phyloP scores from a whole-genome alignment of 352 stramenopile species.

The Globisporangium heterothallicum region DNA sequence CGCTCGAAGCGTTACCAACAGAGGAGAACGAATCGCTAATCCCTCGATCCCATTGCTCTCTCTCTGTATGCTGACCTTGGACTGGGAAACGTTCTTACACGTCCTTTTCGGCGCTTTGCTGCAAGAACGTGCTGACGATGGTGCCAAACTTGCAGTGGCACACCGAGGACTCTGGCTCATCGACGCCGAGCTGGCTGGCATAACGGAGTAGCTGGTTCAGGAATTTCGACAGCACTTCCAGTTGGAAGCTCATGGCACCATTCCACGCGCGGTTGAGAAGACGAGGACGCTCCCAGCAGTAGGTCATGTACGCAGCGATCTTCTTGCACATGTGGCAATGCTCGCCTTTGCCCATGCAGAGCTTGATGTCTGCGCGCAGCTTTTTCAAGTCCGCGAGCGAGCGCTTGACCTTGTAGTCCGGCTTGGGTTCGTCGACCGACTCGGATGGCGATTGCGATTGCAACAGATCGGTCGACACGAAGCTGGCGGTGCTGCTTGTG shows the following conservation, averaged over 20 bases:
- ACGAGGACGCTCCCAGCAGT: conserved; percentile 10
- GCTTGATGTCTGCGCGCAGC: conserved; percentile 5
- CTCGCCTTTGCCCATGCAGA: conserved; percentile 7
- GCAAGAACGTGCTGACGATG: neutral
- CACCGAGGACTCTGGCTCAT: neutral
- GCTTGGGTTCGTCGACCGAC: neutral
- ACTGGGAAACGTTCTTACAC: neutral
- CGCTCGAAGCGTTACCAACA: too few species aligned
- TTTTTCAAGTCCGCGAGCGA: conserved; percentile 9
- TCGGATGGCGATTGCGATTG: neutral
- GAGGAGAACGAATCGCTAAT: too few species aligned
- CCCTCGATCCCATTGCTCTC: too few species aligned
- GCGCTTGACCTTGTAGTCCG: conserved; percentile 9
- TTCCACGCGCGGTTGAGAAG: conserved; percentile 12
- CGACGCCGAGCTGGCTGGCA: conserved; percentile 2
- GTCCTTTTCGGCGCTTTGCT: neutral
- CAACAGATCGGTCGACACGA: conserved; percentile 3
- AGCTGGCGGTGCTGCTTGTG: neutral
- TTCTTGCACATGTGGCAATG: conserved; percentile 9
- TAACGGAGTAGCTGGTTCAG: conserved; percentile 11
- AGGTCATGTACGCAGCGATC: conserved; percentile 8
- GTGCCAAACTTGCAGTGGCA: neutral
- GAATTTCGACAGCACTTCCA: conserved; percentile 12
- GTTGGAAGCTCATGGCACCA: conserved; percentile 10
- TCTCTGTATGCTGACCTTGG: too few species aligned